Percentiles rank a stretch among this genome's conserved stretches.
These are phyloP conservation scores for Combretum micranthum DNA, from an alignment of 345 rosid species.

Conservation along the genomic window DNA sequence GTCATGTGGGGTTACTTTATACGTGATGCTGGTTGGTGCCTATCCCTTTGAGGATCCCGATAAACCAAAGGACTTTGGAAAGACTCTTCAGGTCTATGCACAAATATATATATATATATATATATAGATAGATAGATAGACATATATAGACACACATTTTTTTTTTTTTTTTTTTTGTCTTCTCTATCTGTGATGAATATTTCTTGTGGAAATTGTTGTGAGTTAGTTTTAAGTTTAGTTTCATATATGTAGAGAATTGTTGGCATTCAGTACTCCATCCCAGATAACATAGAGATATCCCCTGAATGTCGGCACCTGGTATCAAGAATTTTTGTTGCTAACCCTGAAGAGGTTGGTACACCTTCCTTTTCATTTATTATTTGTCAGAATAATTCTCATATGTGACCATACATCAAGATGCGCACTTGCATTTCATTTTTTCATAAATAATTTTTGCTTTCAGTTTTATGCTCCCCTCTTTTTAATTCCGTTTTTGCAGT, in stretches of 20 bases:
- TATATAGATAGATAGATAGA: background rate
- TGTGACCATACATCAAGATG: background rate
- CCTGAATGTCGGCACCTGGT: conserved; percentile 74
- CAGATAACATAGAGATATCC: conserved; percentile 64
- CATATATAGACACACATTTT: too few species aligned
- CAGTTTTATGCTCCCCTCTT: too few species aligned
- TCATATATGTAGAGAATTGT: conserved; percentile 59
- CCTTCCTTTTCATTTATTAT: too few species aligned
- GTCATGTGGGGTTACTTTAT: conserved; percentile 95
- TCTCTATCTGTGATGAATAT: too few species aligned
- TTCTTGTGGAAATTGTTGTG: too few species aligned
- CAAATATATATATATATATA: too few species aligned
- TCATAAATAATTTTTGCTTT: background rate
- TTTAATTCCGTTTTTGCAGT: too few species aligned
- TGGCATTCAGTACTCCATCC: conserved; percentile 79
- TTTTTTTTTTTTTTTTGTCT: background rate
- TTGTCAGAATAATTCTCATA: too few species aligned
- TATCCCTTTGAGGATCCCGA: conserved; percentile 97
- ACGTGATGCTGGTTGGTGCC: conserved; percentile 91
- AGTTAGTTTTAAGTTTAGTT: background rate
- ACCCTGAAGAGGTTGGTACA: conserved; percentile 57
- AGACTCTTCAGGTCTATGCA: conserved; percentile 59
- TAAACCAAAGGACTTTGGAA: conserved; percentile 81
- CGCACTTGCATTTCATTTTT: background rate
- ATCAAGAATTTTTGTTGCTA: conserved; percentile 78